Evolutionary conservation across 2,329 filamentous ascomycete species (phyloP).

Genomic region (Clonostachys rhizophaga): DNA sequence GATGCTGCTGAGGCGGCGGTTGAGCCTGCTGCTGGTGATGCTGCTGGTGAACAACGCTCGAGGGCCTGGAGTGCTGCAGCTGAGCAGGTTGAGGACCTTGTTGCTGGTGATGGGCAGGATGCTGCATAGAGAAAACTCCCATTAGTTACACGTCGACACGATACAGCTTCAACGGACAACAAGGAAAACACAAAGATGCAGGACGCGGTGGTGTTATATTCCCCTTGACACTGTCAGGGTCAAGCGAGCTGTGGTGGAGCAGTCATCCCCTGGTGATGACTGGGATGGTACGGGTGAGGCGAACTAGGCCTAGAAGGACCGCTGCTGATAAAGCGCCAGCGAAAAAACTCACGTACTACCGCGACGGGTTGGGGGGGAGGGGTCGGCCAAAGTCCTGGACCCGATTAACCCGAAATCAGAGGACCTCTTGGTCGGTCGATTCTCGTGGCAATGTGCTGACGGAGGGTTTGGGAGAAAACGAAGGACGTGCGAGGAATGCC

Average conservation of each 20-base stretch:
- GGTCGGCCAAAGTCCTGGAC: no score
- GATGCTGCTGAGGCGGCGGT: constrained; percentile 51
- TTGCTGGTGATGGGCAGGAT: constrained; percentile 70
- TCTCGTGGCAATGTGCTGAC: no score
- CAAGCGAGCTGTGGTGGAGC: constrained; percentile 31
- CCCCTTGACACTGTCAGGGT: constrained; percentile 40
- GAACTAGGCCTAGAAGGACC: constrained; percentile 37
- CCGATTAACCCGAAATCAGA: no score
- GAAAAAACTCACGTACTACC: no score
- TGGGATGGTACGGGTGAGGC: constrained; percentile 45
- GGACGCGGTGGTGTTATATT: constrained; percentile 48
- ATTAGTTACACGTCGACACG: constrained; percentile 45
- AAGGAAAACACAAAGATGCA: constrained; percentile 31
- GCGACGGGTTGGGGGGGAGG: no score
- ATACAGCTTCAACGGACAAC: constrained; percentile 25
- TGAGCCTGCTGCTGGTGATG: constrained; percentile 58
- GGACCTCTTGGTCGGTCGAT: no score
- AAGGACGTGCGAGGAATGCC: no score
- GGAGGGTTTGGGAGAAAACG: background rate
- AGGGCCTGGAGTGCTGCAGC: constrained; percentile 66
- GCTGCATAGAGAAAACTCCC: constrained; percentile 62
- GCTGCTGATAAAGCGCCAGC: constrained; percentile 16
- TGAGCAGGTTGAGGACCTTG: constrained; percentile 66
- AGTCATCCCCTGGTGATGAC: constrained; percentile 35
- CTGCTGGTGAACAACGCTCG: constrained; percentile 70